Evolutionary conservation across 257 asterid genomes (phyloP).

Genomic region (Gynochthodes officinalis): DNA sequence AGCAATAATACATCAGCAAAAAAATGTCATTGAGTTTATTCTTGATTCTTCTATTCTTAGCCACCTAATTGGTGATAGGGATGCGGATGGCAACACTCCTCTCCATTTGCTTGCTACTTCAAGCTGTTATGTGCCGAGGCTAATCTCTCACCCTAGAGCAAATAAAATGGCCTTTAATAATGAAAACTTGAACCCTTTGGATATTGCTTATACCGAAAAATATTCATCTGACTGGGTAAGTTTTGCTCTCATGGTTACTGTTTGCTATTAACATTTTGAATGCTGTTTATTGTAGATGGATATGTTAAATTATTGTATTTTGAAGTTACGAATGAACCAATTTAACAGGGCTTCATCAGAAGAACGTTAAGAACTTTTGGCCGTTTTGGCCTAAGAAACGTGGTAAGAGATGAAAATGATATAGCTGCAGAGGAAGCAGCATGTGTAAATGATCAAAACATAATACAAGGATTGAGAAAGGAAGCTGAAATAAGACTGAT

Average conservation of each 20-base stretch:
- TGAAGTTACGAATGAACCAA: background rate
- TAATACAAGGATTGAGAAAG: background rate
- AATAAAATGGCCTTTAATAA: conserved; percentile 21
- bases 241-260: background rate
- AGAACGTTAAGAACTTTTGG: background rate
- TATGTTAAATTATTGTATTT: background rate
- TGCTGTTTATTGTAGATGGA: background rate
- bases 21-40: background rate
- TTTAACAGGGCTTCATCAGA: conserved; percentile 8
- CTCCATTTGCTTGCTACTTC: conserved; percentile 23
- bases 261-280: background rate
- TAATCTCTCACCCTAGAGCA: background rate
- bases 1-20: conserved; percentile 6
- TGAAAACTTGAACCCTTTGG: conserved; percentile 16
- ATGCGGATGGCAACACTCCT: conserved; percentile 21
- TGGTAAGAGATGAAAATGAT: conserved; percentile 10
- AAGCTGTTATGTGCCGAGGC: background rate
- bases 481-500: conserved; percentile 5
- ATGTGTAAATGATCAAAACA: background rate
- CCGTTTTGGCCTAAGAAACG: conserved; percentile 10
- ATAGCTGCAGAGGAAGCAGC: background rate
- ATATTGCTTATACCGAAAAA: conserved; percentile 11
- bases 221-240: conserved; percentile 15
- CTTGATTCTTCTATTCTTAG: background rate
- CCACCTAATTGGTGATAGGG: conserved; percentile 5